phyloP scores from a whole-genome alignment of 2,329 filamentous ascomycete genomes.

The Blumeria graminis region DNA sequence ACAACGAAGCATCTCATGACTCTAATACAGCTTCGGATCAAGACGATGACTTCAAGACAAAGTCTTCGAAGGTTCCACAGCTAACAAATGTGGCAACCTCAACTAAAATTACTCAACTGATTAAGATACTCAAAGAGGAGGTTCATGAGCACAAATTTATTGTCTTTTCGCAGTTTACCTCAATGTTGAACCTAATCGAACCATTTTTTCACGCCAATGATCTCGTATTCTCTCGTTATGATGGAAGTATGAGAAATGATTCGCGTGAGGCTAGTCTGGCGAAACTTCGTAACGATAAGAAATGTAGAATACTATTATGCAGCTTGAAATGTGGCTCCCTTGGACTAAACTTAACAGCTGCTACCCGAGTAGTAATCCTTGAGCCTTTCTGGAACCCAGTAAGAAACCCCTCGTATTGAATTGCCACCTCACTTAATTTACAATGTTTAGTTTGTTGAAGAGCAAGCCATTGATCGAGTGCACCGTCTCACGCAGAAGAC shows the following conservation, averaged over 20 bases:
- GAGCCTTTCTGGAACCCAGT: slow-evolving; percentile 94
- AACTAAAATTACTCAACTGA: slow-evolving; percentile 74
- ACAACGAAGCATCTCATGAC: slow-evolving; percentile 21
- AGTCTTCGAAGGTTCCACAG: slow-evolving; percentile 12
- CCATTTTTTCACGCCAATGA: slow-evolving; percentile 58
- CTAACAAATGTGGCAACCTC: slow-evolving; percentile 36
- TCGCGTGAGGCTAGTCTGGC: slow-evolving; percentile 67
- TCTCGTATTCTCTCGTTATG: slow-evolving; percentile 70
- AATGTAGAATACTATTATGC: slow-evolving; percentile 66
- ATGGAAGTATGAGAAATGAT: slow-evolving; percentile 88
- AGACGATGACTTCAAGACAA: slow-evolving; percentile 12
- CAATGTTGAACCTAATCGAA: slow-evolving; percentile 90
- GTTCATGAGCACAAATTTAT: slow-evolving; percentile 78
- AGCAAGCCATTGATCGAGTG: slow-evolving; percentile 94
- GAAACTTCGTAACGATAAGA: slow-evolving; percentile 47
- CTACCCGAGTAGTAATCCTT: slow-evolving; percentile 76
- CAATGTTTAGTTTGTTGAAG: slow-evolving; percentile 60
- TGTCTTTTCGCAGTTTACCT: slow-evolving; percentile 94
- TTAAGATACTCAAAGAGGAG: slow-evolving; percentile 60
- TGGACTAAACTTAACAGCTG: slow-evolving; percentile 82
- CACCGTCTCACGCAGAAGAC: slow-evolving; percentile 94
- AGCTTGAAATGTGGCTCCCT: slow-evolving; percentile 83
- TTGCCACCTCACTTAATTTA: slow-evolving; percentile 4
- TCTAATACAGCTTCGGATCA: slow-evolving; percentile 4
- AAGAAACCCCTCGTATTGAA: slow-evolving; percentile 2